Base-by-base conservation (phyloP, 169 alveolate species). In the Plasmodium vivax region DNA sequence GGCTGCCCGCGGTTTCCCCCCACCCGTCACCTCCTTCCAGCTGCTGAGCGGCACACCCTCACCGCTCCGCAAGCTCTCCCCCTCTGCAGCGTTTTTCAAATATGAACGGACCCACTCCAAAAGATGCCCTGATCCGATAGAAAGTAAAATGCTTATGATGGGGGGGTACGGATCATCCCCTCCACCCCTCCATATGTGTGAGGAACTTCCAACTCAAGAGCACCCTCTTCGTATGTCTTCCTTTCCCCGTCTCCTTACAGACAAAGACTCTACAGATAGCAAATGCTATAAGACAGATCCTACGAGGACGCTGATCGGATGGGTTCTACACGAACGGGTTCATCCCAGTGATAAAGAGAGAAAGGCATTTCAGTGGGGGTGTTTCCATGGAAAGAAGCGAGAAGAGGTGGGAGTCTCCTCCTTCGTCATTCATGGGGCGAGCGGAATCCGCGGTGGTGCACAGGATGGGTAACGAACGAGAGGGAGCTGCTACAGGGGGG, bases 291-390 rank as follows among this genome's bases (percentile, higher is more conserved):
- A 54, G 30, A 85, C 93, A 73, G 92, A 96, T 72, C 73, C 96
- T 16, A 74, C 94, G 16, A 9, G 81, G 73, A 47, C 93, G 90
- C 95, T 68, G 54, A n/a, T 97, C 62, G 94, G 98, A 51, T 91
- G 95, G 95, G 45, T 83, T 34, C 80, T 82, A 3, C 79, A 83
- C 14, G 91, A 91, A 34, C 62, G 73, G 56, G 43, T 93, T 19
- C 92, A 92, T 41, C 88, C 95, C 72, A 87, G 88, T 62, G 73
- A 93, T 6, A 38, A 54, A 38, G 23, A 68, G 19, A 91, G 81
- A 54, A 75, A 92, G 32, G 43, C 30, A 47, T 91, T 72, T 51
- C 92, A 82, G 5, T 91, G 92, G 95, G 92, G 92, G 9, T 91
- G 95, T 34, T 91, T 83, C 41, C 62, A 58, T 38, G 84, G 83